Conservation (phyloP, 2,329 filamentous ascomycete genomes). For the Thermothelomyces thermophilus region DNA sequence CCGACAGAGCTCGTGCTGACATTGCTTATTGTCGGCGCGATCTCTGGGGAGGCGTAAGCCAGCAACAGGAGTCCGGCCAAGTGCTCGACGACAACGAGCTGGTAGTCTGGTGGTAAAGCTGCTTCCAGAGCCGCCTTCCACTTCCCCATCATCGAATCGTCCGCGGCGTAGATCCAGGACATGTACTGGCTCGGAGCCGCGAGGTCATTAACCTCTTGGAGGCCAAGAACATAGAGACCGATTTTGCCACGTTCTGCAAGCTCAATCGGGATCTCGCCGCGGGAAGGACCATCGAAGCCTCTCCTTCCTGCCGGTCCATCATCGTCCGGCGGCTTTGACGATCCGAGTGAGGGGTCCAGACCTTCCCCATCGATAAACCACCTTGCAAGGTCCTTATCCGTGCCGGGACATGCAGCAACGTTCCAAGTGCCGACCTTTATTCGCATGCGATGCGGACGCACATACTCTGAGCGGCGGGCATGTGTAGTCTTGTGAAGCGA, state of each 20-base stretch:
- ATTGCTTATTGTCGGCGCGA: conserved; percentile 68
- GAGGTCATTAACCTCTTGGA: conserved; percentile 90
- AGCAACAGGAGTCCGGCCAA: conserved; percentile 78
- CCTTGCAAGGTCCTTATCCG: conserved; percentile 76
- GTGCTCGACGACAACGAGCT: conserved; percentile 72
- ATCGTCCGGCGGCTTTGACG: conserved; percentile 41
- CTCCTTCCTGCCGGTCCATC: conserved; percentile 31
- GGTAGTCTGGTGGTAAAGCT: conserved; percentile 70
- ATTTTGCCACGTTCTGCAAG: conserved; percentile 61
- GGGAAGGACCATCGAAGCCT: conserved; percentile 34
- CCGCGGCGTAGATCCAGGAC: conserved; percentile 60
- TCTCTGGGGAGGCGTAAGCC: conserved; percentile 73
- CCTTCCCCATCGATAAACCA: conserved; percentile 84
- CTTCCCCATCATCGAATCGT: conserved; percentile 51
- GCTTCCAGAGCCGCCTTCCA: conserved; percentile 75
- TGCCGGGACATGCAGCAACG: conserved; percentile 75
- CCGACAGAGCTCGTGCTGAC: conserved; percentile 79
- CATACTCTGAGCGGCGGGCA: conserved; percentile 72
- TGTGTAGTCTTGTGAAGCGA: conserved; percentile 61
- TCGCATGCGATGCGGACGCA: conserved; percentile 63
- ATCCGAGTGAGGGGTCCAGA: conserved; percentile 55
- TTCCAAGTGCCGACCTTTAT: conserved; percentile 97
- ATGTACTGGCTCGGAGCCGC: conserved; percentile 73
- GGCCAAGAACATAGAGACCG: conserved; percentile 79
- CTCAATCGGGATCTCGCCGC: conserved; percentile 34